These are phyloP conservation scores for Notholithocarpus densiflorus DNA, from an alignment of 306 rosid genomes.

Conservation along the genomic window DNA sequence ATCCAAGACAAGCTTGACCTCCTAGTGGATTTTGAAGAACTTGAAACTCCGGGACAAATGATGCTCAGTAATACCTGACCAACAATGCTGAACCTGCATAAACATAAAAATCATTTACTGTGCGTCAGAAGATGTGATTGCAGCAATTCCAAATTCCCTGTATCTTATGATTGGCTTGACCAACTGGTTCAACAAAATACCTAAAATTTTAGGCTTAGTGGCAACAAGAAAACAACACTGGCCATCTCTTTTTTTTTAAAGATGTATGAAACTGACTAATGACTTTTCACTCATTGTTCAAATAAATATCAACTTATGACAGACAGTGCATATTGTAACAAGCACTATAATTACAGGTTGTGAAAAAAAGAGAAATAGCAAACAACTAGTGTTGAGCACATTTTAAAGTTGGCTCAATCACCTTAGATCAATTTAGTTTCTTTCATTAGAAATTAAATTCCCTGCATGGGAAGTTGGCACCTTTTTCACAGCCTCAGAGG, in stretches of 20 bases:
- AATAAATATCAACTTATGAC: background rate
- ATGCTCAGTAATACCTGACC: conserved; percentile 75
- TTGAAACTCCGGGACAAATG: conserved; percentile 25
- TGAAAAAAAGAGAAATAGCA: background rate
- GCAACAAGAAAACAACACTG: background rate
- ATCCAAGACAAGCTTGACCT: conserved; percentile 27
- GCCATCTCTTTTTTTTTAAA: too few species aligned
- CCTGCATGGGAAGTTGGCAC: background rate
- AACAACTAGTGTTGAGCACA: background rate
- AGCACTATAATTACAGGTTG: background rate
- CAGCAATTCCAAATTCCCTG: conserved; percentile 10
- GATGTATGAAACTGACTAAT: too few species aligned
- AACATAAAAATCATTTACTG: conserved; percentile 28
- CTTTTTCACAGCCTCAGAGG: background rate
- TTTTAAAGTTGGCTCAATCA: background rate
- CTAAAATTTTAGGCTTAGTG: conserved; percentile 13
- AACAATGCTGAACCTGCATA: conserved; percentile 94
- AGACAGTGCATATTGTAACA: background rate
- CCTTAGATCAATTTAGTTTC: background rate
- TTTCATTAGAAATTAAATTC: background rate
- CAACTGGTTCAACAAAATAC: conserved; percentile 8
- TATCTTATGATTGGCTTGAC: conserved; percentile 2
- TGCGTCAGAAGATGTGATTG: conserved; percentile 21
- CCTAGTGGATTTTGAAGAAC: conserved; percentile 29
- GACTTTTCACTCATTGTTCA: background rate